Conservation (phyloP, 768 basidiomycete species). For the Trametes cinnabarina region DNA sequence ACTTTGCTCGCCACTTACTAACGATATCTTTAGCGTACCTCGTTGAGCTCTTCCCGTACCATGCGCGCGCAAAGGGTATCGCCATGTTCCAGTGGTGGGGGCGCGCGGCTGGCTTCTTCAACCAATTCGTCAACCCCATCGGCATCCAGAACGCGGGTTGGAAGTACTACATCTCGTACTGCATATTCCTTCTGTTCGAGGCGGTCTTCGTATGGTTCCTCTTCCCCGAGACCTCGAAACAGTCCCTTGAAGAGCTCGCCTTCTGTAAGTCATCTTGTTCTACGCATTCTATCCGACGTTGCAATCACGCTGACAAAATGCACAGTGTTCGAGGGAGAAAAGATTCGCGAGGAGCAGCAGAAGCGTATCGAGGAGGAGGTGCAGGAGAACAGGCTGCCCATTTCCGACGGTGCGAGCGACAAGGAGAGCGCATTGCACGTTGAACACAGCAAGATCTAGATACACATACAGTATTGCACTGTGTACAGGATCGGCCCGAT, state of each 20-base stretch:
- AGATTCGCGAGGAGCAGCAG: slow-evolving; percentile 38
- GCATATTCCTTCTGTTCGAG: slow-evolving; percentile 52
- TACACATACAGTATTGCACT: too few species aligned
- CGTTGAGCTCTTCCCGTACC: slow-evolving; percentile 68
- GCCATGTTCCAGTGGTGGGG: slow-evolving; percentile 59
- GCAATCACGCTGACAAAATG: too few species aligned
- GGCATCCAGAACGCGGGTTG: slow-evolving; percentile 56
- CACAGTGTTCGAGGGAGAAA: slow-evolving; percentile 46
- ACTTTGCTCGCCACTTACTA: neutral
- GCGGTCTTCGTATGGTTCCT: slow-evolving; percentile 57
- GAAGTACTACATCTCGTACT: slow-evolving; percentile 60
- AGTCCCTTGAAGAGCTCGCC: slow-evolving; percentile 56
- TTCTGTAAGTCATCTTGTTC: slow-evolving; percentile 42
- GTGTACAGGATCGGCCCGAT: too few species aligned
- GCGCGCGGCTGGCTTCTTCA: slow-evolving; percentile 57
- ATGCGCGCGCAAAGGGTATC: slow-evolving; percentile 60
- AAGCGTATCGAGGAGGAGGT: slow-evolving; percentile 43
- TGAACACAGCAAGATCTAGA: slow-evolving; percentile 9
- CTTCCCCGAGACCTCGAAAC: slow-evolving; percentile 57
- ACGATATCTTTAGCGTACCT: slow-evolving; percentile 45
- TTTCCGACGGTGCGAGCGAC: slow-evolving; percentile 19
- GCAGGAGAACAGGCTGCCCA: slow-evolving; percentile 18
- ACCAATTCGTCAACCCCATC: slow-evolving; percentile 66
- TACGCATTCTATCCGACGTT: neutral
- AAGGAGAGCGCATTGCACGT: slow-evolving; percentile 22